phyloP scores from a whole-genome alignment of 345 rosid genomes.

The Turnera subulata region DNA sequence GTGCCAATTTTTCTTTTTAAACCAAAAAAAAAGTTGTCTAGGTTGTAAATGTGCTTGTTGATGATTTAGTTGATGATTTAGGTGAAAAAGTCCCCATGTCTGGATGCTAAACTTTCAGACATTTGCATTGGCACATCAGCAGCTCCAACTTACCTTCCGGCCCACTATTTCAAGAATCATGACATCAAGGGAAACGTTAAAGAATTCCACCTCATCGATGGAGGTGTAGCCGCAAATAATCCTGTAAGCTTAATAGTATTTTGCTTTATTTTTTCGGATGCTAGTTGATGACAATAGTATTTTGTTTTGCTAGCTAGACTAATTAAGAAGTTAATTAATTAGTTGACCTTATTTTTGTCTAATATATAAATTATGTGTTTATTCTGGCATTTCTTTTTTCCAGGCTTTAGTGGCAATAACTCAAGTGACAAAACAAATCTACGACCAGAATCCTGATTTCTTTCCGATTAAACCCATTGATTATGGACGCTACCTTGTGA shows the following conservation, averaged over 20 bases:
- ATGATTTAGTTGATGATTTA: neutral
- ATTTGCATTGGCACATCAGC: conserved; percentile 61
- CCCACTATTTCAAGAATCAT: conserved; percentile 35
- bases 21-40: too few species aligned
- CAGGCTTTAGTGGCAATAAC: conserved; percentile 47
- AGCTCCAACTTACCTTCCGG: conserved; percentile 67
- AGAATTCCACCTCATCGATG: conserved; percentile 64
- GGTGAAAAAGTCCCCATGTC: conserved; percentile 34
- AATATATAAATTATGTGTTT: neutral
- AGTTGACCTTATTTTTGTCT: too few species aligned
- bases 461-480: conserved; percentile 42
- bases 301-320: neutral
- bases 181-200: conserved; percentile 29
- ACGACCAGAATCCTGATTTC: conserved; percentile 33
- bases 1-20: too few species aligned
- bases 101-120: conserved; percentile 50
- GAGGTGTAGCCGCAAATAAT: conserved; percentile 78
- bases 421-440: conserved; percentile 47
- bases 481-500: conserved; percentile 19
- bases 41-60: too few species aligned
- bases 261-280: too few species aligned
- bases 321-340: too few species aligned
- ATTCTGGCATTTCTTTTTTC: neutral
- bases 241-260: conserved; percentile 38
- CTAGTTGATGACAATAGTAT: too few species aligned